Conservation (phyloP, 495 filamentous ascomycete genomes). For the Cladorrhinum samala region DNA sequence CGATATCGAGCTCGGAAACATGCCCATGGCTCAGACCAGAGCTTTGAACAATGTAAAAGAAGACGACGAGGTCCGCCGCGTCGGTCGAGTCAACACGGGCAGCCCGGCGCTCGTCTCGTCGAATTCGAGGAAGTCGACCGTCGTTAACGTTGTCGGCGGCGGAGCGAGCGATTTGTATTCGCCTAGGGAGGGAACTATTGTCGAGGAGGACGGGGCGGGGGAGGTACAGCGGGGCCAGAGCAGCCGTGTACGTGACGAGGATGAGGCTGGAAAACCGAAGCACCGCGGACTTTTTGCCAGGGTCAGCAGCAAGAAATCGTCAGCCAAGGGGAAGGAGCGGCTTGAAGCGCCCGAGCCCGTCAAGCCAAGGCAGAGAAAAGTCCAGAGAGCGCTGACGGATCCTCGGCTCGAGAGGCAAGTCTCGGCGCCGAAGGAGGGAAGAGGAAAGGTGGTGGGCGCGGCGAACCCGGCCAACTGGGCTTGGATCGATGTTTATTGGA, state of each 20-base stretch:
- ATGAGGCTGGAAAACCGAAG: not conserved
- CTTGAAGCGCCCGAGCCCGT: not conserved
- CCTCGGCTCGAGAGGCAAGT: constrained; percentile 2
- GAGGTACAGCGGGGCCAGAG: not conserved
- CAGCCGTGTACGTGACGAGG: not conserved
- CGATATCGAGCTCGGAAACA: constrained; percentile 11
- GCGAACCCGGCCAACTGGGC: constrained; percentile 14
- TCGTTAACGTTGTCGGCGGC: constrained; percentile 1
- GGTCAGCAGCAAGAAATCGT: not conserved
- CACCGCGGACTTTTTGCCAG: no score
- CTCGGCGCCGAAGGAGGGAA: constrained; percentile 1
- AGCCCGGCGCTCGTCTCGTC: constrained; percentile 6
- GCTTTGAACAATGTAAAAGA: not conserved
- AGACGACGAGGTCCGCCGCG: not conserved
- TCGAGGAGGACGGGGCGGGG: not conserved
- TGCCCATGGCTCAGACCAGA: not conserved
- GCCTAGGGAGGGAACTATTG: not conserved
- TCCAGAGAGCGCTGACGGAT: not conserved
- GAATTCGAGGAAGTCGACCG: not conserved
- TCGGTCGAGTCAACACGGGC: constrained; percentile 9
- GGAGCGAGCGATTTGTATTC: not conserved
- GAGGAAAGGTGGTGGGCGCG: not conserved
- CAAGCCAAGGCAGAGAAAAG: not conserved
- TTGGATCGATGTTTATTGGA: constrained; percentile 18
- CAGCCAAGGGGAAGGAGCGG: not conserved